Conservation (phyloP, 139 green algal genomes). For the Micromonas commoda region DNA sequence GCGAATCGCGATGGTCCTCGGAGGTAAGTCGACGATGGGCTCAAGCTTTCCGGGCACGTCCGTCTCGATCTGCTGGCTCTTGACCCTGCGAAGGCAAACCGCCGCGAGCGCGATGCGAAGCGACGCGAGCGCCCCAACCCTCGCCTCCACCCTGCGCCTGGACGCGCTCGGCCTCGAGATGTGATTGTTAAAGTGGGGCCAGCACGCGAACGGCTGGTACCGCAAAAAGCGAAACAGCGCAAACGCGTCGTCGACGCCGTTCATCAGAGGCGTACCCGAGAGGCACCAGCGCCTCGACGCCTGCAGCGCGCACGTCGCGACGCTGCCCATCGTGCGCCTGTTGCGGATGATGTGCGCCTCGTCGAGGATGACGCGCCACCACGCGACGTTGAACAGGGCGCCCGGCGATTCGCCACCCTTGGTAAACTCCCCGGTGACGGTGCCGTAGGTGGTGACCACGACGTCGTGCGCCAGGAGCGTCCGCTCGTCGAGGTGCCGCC, state of each 20-base stretch:
- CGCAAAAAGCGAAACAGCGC: slow-evolving; percentile 75
- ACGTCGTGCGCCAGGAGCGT: slow-evolving; percentile 53
- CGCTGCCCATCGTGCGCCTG: slow-evolving; percentile 53
- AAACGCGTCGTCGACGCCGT: slow-evolving; percentile 83
- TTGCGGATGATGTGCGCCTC: slow-evolving; percentile 92
- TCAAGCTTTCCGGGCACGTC: too few species aligned
- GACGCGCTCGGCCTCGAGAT: not conserved
- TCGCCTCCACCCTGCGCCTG: not conserved
- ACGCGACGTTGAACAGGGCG: slow-evolving; percentile 29
- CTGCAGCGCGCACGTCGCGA: slow-evolving; percentile 34
- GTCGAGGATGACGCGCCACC: slow-evolving; percentile 73
- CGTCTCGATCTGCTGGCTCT: not conserved
- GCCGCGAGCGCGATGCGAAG: not conserved
- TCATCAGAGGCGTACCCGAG: slow-evolving; percentile 86
- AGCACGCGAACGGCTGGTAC: slow-evolving; percentile 32
- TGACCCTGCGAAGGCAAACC: not conserved
- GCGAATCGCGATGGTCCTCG: slow-evolving; percentile 21
- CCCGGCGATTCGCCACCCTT: not conserved
- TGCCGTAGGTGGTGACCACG: slow-evolving; percentile 88
- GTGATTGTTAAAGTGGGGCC: not conserved
- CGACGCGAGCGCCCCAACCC: not conserved
- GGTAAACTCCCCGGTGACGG: slow-evolving; percentile 51
- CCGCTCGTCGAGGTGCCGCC: not conserved
- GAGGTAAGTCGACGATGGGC: slow-evolving; percentile 38
- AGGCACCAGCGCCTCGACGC: slow-evolving; percentile 70